Conservation (phyloP, 176 grass and related monocot genomes). For the Hyparrhenia diplandra region DNA sequence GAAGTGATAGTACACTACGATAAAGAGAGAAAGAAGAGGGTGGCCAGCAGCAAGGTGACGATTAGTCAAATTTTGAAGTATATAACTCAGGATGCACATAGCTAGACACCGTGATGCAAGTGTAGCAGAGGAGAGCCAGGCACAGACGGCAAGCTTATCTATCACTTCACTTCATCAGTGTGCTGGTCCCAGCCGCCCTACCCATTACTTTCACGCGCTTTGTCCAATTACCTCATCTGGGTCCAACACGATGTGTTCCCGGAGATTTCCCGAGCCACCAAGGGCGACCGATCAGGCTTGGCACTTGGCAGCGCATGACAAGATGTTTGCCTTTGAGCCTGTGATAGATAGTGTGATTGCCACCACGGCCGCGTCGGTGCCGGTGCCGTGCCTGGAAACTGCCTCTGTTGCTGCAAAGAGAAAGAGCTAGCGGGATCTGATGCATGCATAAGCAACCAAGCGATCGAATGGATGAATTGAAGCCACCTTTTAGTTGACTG, state of each 20-base stretch:
- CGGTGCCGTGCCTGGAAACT: no score
- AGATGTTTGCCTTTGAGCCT: not conserved
- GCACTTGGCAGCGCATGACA: not conserved
- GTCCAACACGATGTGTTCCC: conserved; percentile 20
- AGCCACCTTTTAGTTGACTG: not conserved
- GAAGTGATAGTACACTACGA: no score
- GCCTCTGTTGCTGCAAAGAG: not conserved
- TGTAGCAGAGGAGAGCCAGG: not conserved
- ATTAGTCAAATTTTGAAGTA: no score
- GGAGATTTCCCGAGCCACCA: not conserved
- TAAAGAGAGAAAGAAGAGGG: no score
- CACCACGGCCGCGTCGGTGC: no score
- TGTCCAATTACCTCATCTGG: conserved; percentile 16
- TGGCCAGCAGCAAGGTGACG: no score
- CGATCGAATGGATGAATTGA: no score
- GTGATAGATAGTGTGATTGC: no score
- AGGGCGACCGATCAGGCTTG: no score
- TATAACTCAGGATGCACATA: no score
- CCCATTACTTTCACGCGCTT: not conserved
- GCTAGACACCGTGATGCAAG: not conserved
- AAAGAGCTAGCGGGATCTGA: not conserved
- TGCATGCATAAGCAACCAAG: no score
- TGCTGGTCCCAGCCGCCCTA: no score
- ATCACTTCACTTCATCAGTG: not conserved
- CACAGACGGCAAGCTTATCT: not conserved